Base-by-base conservation (phyloP, 345 rosid genomes). In the Gossypium stocksii region DNA sequence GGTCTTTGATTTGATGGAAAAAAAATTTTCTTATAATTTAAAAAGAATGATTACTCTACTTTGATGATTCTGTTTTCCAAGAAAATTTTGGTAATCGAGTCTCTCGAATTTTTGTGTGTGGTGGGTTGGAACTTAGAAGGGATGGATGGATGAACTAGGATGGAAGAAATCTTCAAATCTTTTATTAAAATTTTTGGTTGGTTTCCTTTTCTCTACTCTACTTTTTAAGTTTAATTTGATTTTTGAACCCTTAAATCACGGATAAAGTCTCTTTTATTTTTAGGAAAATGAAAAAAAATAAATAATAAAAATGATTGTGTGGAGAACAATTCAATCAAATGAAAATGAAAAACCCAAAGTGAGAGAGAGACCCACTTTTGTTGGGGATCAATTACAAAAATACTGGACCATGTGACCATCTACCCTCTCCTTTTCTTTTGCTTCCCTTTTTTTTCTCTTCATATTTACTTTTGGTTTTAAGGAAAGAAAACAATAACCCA, bases 221-320 rank as follows among this genome's bases (percentile, higher is more conserved):
- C 23, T 34, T 43, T 10, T 9, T 1, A 71, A 34, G 9, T 38
- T 62, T 6, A 19, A 51, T 68, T 72, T 62, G 22, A 53, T 29
- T 20, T 34, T 65, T 52, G 45, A 25, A n/a, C 34, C 84, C 89
- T 84, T 71, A 68, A 83, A 81, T 86, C 77, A 22, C 81, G 90
- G 90, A 53, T 73, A 73, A 74, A 82, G 70, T 22, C 66, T 14
- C 15, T 7, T 59, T 61, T 74, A 76, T 56, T 70, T 73, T 80
- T 54, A 51, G 49, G 45, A 59, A 71, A 56, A 48, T 48, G 45
- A 45, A 25, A 29, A 15, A 27, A 59, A 27, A 48, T 51, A 29
- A 64, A 15, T 16, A 9, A 51, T 6, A 4, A 57, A 51, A 70
- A 43, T 13, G 53, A 51, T 75, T 78, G 77, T 79, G 86, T 74